phyloP scores from a whole-genome alignment of 805 yeast genomes.

The Candida easanensis region DNA sequence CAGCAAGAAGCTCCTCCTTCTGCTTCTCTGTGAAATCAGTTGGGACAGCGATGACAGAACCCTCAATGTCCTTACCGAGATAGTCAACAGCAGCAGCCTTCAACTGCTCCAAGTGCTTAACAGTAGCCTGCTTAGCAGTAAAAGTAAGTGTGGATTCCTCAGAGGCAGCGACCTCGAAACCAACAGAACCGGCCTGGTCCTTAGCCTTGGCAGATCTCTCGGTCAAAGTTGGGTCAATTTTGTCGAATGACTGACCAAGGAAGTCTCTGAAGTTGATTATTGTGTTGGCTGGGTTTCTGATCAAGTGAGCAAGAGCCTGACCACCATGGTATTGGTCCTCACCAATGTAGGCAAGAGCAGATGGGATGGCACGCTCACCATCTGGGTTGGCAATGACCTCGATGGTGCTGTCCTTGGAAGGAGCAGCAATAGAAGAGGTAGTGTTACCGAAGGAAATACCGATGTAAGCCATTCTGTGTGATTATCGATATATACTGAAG shows the following conservation, averaged over 20 bases:
- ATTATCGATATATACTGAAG: not conserved
- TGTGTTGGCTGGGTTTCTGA: constrained; percentile 87
- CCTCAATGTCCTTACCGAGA: constrained; percentile 75
- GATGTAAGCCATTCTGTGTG: constrained; percentile 50
- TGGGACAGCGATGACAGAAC: constrained; percentile 88
- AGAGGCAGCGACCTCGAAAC: constrained; percentile 52
- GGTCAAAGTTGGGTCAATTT: constrained; percentile 65
- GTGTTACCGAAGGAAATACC: constrained; percentile 98
- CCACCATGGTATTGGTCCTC: constrained; percentile 96
- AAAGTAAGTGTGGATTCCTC: constrained; percentile 43
- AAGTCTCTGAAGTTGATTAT: constrained; percentile 91
- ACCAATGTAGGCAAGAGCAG: constrained; percentile 88
- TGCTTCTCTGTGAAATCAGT: constrained; percentile 79
- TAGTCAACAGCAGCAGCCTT: constrained; percentile 90
- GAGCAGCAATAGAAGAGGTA: constrained; percentile 89
- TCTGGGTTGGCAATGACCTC: constrained; percentile 99
- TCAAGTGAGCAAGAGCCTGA: constrained; percentile 88
- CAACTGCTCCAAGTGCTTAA: constrained; percentile 80
- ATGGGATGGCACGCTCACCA: constrained; percentile 96
- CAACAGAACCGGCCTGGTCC: constrained; percentile 63
- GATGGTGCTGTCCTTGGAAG: constrained; percentile 81
- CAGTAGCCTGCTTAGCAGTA: constrained; percentile 73
- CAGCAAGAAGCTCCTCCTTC: constrained; percentile 55
- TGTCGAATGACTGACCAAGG: constrained; percentile 70
- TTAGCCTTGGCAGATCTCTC: constrained; percentile 66